These are phyloP conservation scores for Ramularia collo-cygni DNA, from an alignment of 2,329 filamentous ascomycete species.

Conservation along the genomic window DNA sequence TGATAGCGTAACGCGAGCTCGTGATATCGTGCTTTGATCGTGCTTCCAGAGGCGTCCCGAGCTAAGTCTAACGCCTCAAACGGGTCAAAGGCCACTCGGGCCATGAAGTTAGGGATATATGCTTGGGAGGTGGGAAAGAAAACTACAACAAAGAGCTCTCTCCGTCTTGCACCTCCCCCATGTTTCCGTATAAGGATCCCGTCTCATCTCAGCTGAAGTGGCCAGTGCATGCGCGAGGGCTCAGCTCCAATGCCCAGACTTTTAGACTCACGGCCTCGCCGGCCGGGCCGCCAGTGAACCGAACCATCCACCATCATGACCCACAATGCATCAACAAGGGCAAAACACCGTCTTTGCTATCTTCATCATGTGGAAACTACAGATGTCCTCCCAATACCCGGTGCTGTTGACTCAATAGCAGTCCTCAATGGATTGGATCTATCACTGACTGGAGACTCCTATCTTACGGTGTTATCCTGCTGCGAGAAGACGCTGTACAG, in stretches of 20 bases:
- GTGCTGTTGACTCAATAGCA: too few relatives aligned
- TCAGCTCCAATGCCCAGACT: background rate
- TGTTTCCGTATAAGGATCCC: slow-evolving; percentile 1
- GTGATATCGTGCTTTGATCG: slow-evolving; percentile 85
- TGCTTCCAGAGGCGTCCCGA: slow-evolving; percentile 62
- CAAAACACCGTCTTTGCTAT: too few relatives aligned
- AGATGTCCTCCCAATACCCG: too few relatives aligned
- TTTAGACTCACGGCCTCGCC: background rate
- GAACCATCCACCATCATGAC: too few relatives aligned
- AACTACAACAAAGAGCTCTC: slow-evolving; percentile 17
- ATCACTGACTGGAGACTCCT: too few relatives aligned
- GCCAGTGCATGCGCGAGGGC: background rate
- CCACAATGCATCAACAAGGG: too few relatives aligned
- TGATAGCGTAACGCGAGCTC: slow-evolving; percentile 84
- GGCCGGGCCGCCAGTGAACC: too few relatives aligned
- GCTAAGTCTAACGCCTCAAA: slow-evolving; percentile 74
- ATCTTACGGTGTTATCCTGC: too few relatives aligned
- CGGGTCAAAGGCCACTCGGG: slow-evolving; percentile 50
- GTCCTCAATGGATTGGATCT: too few relatives aligned
- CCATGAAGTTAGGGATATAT: slow-evolving; percentile 13
- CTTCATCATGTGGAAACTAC: too few relatives aligned
- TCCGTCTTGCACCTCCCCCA: background rate
- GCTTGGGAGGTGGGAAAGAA: slow-evolving; percentile 5
- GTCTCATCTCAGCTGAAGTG: background rate
- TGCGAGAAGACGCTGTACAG: too few relatives aligned